These are phyloP conservation scores for Boechera divaricarpa DNA, from an alignment of 345 rosid genomes.

Conservation along the genomic window DNA sequence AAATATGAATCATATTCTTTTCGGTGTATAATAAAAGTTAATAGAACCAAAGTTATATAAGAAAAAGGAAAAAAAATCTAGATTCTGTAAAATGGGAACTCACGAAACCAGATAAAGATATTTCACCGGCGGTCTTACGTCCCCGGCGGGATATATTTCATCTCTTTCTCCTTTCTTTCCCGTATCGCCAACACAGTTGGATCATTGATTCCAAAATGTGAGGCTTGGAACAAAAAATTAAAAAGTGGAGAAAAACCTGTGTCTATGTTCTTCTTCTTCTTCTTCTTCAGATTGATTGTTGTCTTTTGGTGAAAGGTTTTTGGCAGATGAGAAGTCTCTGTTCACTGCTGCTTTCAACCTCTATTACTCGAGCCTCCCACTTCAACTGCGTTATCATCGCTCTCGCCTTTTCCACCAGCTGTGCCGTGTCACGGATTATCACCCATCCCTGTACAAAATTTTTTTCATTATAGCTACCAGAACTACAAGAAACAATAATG, in stretches of 20 bases:
- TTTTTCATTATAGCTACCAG: not conserved
- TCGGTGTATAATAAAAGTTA: conserved; percentile 34
- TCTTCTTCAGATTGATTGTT: conserved; percentile 56
- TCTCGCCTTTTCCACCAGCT: conserved; percentile 82
- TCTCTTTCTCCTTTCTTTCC: conserved; percentile 49
- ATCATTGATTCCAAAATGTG: conserved; percentile 37
- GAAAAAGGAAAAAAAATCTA: conserved; percentile 34
- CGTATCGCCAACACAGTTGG: conserved; percentile 50
- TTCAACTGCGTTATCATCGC: conserved; percentile 66
- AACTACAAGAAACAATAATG: not conserved
- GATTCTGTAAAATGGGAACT: conserved; percentile 46
- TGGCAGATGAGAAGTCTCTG: conserved; percentile 94
- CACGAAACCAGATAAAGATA: conserved; percentile 29
- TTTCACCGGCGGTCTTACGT: conserved; percentile 49
- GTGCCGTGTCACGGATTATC: conserved; percentile 74
- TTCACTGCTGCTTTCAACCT: conserved; percentile 81
- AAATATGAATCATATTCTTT: conserved; percentile 52
- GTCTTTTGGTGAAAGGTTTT: conserved; percentile 77
- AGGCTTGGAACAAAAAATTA: conserved; percentile 31
- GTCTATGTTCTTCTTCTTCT: conserved; percentile 32
- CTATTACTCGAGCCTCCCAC: conserved; percentile 96
- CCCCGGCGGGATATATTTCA: conserved; percentile 42
- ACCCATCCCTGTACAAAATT: conserved; percentile 84
- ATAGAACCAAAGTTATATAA: conserved; percentile 5
- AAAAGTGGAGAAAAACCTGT: conserved; percentile 35